A percentile compares a stretch with the other conserved stretches of the same genome.
Evolutionary conservation across 2,329 filamentous ascomycete genomes (phyloP).

Genomic region (Sclerotinia nivalis): DNA sequence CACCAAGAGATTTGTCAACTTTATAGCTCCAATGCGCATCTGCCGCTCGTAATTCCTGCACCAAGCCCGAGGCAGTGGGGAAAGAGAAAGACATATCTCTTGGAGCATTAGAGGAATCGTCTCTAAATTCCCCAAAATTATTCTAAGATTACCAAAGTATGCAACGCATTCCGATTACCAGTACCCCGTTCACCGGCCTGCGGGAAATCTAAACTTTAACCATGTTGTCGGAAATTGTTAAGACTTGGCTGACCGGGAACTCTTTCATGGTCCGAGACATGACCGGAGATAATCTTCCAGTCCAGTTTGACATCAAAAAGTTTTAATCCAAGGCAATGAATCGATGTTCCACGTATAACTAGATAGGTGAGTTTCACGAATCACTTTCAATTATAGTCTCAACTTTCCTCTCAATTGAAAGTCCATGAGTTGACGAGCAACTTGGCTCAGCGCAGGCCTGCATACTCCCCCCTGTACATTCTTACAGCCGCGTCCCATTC

Average conservation of each 20-base stretch:
- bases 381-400: not conserved
- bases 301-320: not conserved
- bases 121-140: not conserved
- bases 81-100: not conserved
- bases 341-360: not conserved
- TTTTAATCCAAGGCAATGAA: not conserved
- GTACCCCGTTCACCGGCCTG: conserved; percentile 4
- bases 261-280: conserved; percentile 4
- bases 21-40: conserved; percentile 13
- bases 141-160: not conserved
- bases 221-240: conserved; percentile 22
- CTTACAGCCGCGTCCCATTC: not conserved
- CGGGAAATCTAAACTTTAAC: conserved; percentile 26
- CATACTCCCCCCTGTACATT: conserved; percentile 10
- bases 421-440: conserved; percentile 1
- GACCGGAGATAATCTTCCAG: not conserved
- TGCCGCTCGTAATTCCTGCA: conserved; percentile 13
- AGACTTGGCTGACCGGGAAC: not conserved
- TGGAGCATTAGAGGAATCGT: not conserved
- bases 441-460: conserved; percentile 9
- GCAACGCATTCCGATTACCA: not conserved
- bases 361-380: not conserved
- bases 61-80: not conserved
- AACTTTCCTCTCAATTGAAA: not conserved
- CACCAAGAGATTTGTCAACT: not conserved